Conservation (phyloP, 805 yeast genomes). For the Candida ipomoeae region DNA sequence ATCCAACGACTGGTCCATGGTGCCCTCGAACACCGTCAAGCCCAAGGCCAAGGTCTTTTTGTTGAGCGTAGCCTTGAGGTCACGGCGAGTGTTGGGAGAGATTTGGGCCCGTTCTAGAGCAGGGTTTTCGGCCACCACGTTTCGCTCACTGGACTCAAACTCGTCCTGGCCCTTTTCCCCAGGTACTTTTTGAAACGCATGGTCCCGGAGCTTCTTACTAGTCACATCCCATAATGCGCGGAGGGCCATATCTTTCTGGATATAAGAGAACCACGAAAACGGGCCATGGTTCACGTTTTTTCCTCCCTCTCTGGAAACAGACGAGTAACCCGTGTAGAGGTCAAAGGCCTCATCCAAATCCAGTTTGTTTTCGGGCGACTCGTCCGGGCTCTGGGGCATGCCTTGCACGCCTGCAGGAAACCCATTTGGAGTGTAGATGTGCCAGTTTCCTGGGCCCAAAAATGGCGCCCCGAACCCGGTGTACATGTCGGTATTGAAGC, state of each 20-base stretch:
- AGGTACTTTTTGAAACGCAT: not conserved
- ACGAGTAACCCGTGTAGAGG: conserved; percentile 39
- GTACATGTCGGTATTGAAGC: not conserved
- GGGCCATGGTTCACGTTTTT: conserved; percentile 50
- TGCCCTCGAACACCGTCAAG: conserved; percentile 30
- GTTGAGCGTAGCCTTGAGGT: conserved; percentile 20
- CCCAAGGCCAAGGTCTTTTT: conserved; percentile 32
- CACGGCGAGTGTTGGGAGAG: not conserved
- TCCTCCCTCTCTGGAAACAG: conserved; percentile 33
- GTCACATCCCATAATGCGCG: conserved; percentile 9
- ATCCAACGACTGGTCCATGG: conserved; percentile 24
- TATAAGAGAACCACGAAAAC: conserved; percentile 44
- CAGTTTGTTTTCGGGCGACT: not conserved
- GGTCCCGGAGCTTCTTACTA: not conserved
- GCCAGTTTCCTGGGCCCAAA: not conserved
- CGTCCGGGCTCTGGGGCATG: not conserved
- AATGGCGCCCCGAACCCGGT: not conserved
- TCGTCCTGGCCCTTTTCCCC: not conserved
- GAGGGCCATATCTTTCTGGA: conserved; percentile 42
- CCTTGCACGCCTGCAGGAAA: not conserved
- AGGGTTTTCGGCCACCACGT: not conserved
- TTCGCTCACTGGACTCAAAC: not conserved
- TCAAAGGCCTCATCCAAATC: conserved; percentile 33
- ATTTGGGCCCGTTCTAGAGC: not conserved
- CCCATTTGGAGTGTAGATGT: not conserved